These are phyloP conservation scores for Saccharomycopsis microspora DNA, from an alignment of 805 yeast species.

Conservation along the genomic window DNA sequence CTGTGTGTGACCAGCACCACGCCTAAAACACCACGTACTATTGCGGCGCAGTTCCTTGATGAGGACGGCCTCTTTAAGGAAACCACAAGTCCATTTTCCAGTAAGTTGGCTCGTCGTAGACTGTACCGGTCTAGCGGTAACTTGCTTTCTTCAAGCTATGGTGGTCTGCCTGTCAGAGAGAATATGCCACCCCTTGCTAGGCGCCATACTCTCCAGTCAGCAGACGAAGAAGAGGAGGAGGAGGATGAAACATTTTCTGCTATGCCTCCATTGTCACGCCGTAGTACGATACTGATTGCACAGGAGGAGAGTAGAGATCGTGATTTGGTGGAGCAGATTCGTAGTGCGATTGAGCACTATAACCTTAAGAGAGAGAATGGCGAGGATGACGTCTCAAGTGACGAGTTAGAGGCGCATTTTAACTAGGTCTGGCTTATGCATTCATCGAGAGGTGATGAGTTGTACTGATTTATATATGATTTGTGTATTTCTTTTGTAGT, in stretches of 20 bases:
- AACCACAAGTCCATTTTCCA: constrained; percentile 34
- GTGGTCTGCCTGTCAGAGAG: constrained; percentile 47
- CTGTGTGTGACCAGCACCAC: constrained; percentile 31
- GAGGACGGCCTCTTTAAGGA: constrained; percentile 20
- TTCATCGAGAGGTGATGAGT: not conserved
- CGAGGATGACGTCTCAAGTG: constrained; percentile 36
- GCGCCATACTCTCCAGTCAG: constrained; percentile 16
- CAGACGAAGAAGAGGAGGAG: not conserved
- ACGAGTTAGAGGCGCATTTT: constrained; percentile 44
- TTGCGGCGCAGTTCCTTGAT: constrained; percentile 14
- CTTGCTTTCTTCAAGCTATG: constrained; percentile 38
- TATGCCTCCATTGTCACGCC: constrained; percentile 7
- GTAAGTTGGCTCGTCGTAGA: constrained; percentile 48
- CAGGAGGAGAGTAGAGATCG: constrained; percentile 16
- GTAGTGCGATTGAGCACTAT: constrained; percentile 29
- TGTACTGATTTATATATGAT: not conserved
- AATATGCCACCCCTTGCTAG: constrained; percentile 20
- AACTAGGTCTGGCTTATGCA: not conserved
- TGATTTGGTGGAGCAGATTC: constrained; percentile 30
- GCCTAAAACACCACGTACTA: constrained; percentile 18
- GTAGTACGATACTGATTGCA: constrained; percentile 1
- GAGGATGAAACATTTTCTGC: not conserved
- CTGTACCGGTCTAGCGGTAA: constrained; percentile 66
- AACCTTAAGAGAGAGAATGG: constrained; percentile 18
- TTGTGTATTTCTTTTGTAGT: not conserved